These are phyloP conservation scores for Coniella vitis DNA, from an alignment of 2,329 filamentous ascomycete species.

Conservation along the genomic window DNA sequence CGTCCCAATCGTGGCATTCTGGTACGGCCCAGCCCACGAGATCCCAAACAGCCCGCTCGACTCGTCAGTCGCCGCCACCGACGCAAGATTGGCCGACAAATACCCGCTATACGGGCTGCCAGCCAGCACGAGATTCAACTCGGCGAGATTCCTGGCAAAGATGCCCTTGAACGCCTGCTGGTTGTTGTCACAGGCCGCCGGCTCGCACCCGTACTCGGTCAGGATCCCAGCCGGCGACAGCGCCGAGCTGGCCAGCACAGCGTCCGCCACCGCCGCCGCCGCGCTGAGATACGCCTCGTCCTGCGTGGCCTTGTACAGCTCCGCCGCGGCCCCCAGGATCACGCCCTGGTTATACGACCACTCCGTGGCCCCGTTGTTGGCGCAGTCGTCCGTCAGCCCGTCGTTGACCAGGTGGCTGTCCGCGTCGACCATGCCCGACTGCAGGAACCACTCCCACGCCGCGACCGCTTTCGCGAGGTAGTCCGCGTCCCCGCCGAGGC, in stretches of 20 bases:
- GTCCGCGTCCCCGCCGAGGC: constrained; percentile 29
- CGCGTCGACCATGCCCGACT: constrained; percentile 44
- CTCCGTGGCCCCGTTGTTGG: constrained; percentile 43
- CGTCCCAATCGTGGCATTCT: constrained; percentile 8
- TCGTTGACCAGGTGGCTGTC: constrained; percentile 48
- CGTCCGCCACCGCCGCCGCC: constrained; percentile 44
- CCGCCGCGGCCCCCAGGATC: constrained; percentile 47
- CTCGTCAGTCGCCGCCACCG: constrained; percentile 14
- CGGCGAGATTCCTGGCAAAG: constrained; percentile 57
- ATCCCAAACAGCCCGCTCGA: constrained; percentile 20
- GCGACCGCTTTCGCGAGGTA: constrained; percentile 43
- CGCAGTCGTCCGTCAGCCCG: constrained; percentile 40
- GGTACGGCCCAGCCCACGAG: constrained; percentile 21
- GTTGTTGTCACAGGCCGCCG: constrained; percentile 39
- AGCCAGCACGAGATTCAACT: constrained; percentile 37
- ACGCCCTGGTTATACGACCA: constrained; percentile 56
- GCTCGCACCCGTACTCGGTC: constrained; percentile 38
- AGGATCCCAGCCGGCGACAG: constrained; percentile 41
- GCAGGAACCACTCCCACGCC: constrained; percentile 47
- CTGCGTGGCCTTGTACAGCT: constrained; percentile 39
- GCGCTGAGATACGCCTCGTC: constrained; percentile 34
- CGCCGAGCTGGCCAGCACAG: constrained; percentile 35
- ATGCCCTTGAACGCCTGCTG: constrained; percentile 62
- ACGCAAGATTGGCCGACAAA: constrained; percentile 19
- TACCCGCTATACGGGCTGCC: constrained; percentile 18